Conservation (phyloP, 768 basidiomycete species). For the Lentinula sp. region DNA sequence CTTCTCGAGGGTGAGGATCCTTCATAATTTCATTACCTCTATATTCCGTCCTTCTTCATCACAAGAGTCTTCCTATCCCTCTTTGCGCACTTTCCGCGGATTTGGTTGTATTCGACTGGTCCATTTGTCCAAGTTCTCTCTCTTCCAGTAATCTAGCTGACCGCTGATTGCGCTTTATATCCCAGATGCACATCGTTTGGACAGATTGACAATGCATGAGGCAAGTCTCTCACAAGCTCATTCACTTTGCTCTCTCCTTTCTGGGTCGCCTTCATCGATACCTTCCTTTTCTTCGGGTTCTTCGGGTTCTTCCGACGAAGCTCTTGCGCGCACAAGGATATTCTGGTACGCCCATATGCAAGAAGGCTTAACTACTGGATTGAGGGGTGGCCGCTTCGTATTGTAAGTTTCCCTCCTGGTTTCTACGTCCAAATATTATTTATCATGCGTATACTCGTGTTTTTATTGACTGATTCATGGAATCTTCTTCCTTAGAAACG, state of each 20-base stretch:
- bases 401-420: slow-evolving; percentile 43
- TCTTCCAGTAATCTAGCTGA: background rate
- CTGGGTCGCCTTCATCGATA: slow-evolving; percentile 23
- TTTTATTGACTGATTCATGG: slow-evolving; percentile 3
- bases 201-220: slow-evolving; percentile 66
- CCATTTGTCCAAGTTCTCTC: background rate
- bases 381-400: slow-evolving; percentile 78
- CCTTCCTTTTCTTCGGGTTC: slow-evolving; percentile 24
- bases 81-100: background rate
- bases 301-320: slow-evolving; percentile 50
- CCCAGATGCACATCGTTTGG: slow-evolving; percentile 40
- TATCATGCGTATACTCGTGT: too few relatives aligned
- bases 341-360: slow-evolving; percentile 89
- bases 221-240: slow-evolving; percentile 78
- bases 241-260: slow-evolving; percentile 58
- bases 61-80: slow-evolving; percentile 2
- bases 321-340: slow-evolving; percentile 64
- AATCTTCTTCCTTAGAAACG: slow-evolving; percentile 38
- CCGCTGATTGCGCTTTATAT: background rate
- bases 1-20: slow-evolving; percentile 68
- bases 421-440: too few relatives aligned
- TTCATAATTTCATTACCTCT: background rate
- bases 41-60: slow-evolving; percentile 8
- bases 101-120: background rate
- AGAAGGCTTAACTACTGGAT: slow-evolving; percentile 77